Percentiles rank a stretch among this genome's conserved stretches.
Conservation (phyloP, 257 asterid species). For the Solanum ossicruentum region DNA sequence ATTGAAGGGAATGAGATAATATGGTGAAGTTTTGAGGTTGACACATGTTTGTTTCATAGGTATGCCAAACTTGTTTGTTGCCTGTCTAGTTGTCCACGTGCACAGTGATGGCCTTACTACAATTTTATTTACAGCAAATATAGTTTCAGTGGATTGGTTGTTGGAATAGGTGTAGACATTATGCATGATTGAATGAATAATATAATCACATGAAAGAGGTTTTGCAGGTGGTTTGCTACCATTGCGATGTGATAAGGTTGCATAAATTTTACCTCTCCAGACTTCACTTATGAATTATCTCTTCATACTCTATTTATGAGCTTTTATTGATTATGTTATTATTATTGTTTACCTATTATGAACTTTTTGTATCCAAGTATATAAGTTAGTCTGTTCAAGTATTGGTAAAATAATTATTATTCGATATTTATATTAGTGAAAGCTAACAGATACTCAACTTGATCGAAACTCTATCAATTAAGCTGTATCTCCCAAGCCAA, state of each 20-base stretch:
- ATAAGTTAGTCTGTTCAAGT: too few relatives aligned
- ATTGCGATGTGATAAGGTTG: rapidly evolving
- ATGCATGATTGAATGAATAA: too few relatives aligned
- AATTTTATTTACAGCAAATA: background rate
- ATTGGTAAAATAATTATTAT: too few relatives aligned
- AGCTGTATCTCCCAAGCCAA: too few relatives aligned
- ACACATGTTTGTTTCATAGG: background rate
- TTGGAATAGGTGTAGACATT: background rate
- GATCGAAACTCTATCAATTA: too few relatives aligned
- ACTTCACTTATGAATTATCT: too few relatives aligned
- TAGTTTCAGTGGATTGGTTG: background rate
- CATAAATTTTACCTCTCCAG: rapidly evolving
- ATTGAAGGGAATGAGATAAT: background rate
- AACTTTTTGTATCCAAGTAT: too few relatives aligned
- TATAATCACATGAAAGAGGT: background rate
- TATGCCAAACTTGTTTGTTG: background rate
- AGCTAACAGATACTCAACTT: too few relatives aligned
- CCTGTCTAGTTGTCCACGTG: background rate
- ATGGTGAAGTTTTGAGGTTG: background rate
- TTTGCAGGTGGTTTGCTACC: background rate
- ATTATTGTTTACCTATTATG: too few relatives aligned
- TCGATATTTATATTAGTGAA: too few relatives aligned
- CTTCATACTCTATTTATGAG: too few relatives aligned
- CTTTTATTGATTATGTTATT: too few relatives aligned
- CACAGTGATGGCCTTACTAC: background rate